phyloP scores from a whole-genome alignment of 2,329 filamentous ascomycete genomes.

The Fusarium nelsonii region DNA sequence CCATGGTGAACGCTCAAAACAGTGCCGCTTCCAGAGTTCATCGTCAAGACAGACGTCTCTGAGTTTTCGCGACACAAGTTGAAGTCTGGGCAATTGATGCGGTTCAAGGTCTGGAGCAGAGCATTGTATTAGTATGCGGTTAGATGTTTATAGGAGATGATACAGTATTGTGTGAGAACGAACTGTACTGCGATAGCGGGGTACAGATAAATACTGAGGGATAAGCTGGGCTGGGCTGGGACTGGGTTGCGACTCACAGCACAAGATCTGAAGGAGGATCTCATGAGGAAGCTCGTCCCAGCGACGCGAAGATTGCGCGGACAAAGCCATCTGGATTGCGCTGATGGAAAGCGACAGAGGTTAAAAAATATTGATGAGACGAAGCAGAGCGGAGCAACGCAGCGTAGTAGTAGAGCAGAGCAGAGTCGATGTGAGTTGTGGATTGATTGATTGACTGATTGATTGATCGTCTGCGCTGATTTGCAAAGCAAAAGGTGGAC shows the following conservation, averaged over 20 bases:
- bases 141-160: slow-evolving; percentile 19
- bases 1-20: slow-evolving; percentile 77
- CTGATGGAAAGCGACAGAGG: neutral
- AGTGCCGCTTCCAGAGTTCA: slow-evolving; percentile 79
- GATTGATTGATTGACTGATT: neutral
- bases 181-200: slow-evolving; percentile 27
- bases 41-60: slow-evolving; percentile 78
- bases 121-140: slow-evolving; percentile 25
- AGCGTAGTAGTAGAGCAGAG: neutral
- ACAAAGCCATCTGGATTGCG: slow-evolving; percentile 46
- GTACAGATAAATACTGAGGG: slow-evolving; percentile 33
- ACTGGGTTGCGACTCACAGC: slow-evolving; percentile 61
- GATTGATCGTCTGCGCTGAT: slow-evolving; percentile 19
- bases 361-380: neutral
- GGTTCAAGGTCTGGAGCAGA: slow-evolving; percentile 53
- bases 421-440: neutral
- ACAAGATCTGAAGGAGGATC: slow-evolving; percentile 72
- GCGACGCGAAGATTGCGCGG: slow-evolving; percentile 34
- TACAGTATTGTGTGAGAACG: neutral
- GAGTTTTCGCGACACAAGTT: slow-evolving; percentile 76
- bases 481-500: slow-evolving; percentile 18
- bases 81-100: slow-evolving; percentile 68
- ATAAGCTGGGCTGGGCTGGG: slow-evolving; percentile 18
- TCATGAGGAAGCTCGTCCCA: slow-evolving; percentile 71
- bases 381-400: neutral